Conservation (phyloP, 495 filamentous ascomycete species). For the Jackrogersella minutella region DNA sequence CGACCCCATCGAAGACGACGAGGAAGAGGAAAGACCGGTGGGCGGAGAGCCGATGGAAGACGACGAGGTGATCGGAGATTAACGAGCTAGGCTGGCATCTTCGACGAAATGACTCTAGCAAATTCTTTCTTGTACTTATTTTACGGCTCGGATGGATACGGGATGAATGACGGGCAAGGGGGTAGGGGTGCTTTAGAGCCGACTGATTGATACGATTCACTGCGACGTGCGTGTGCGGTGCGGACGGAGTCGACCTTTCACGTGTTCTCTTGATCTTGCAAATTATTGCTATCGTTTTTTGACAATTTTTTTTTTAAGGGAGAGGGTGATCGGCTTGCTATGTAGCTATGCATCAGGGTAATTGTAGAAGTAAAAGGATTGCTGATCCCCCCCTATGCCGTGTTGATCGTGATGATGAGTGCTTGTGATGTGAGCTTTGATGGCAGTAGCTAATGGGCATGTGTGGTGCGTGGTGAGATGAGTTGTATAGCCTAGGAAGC, state of each 20-base stretch:
- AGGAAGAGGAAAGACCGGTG: slow-evolving; percentile 52
- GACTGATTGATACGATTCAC: not conserved
- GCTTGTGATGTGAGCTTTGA: no score
- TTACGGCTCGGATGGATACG: slow-evolving; percentile 1
- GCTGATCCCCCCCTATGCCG: not conserved
- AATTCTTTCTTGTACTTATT: not conserved
- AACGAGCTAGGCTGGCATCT: slow-evolving; percentile 7
- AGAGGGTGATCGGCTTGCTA: not conserved
- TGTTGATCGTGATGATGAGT: not conserved
- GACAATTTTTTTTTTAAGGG: not conserved
- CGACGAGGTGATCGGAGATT: slow-evolving; percentile 78
- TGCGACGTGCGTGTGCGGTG: not conserved
- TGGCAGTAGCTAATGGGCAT: no score
- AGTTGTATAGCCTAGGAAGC: no score
- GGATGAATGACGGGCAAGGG: slow-evolving; percentile 8
- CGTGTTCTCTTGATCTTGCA: not conserved
- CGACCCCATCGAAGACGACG: slow-evolving; percentile 59
- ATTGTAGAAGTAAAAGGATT: slow-evolving; percentile 14
- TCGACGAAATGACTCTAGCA: not conserved
- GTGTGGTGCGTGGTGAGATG: no score
- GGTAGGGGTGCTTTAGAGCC: slow-evolving; percentile 1
- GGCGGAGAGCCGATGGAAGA: slow-evolving; percentile 59
- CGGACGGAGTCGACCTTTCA: not conserved
- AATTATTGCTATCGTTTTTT: not conserved
- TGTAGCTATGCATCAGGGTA: not conserved